These are phyloP conservation scores for Penicillium decumbens DNA, from an alignment of 2,329 filamentous ascomycete genomes.

Conservation along the genomic window DNA sequence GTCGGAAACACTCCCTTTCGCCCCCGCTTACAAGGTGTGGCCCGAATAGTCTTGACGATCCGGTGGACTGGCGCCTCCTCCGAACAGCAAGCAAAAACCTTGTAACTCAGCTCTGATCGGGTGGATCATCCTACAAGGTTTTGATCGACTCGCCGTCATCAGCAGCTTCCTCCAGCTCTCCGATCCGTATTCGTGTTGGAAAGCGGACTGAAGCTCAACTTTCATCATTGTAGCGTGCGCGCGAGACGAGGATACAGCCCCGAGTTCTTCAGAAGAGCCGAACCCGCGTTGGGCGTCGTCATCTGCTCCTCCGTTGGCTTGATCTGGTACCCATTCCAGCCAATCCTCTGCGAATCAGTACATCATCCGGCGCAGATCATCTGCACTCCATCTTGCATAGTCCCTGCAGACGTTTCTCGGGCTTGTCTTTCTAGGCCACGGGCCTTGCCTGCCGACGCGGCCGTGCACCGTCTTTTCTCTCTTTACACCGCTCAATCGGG, in stretches of 20 bases:
- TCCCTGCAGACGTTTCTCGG: slow-evolving; percentile 41
- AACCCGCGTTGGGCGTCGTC: slow-evolving; percentile 25
- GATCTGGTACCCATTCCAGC: slow-evolving; percentile 22
- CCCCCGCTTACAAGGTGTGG: neutral
- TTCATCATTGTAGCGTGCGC: neutral
- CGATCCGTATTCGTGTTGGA: neutral
- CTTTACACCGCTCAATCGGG: slow-evolving; percentile 11
- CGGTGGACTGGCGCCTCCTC: slow-evolving; percentile 3
- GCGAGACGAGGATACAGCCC: neutral
- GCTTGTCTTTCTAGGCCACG: slow-evolving; percentile 17
- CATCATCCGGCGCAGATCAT: slow-evolving; percentile 45
- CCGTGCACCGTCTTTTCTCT: slow-evolving; percentile 14
- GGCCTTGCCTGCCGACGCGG: slow-evolving; percentile 21
- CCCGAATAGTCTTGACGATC: slow-evolving; percentile 6
- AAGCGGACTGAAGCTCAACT: neutral
- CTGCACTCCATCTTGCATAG: slow-evolving; percentile 46
- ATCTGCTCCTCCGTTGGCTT: slow-evolving; percentile 32
- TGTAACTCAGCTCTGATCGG: neutral
- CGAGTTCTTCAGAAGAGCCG: neutral
- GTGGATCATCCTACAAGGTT: slow-evolving; percentile 13
- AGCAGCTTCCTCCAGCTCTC: neutral
- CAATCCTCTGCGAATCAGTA: slow-evolving; percentile 17
- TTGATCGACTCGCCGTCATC: slow-evolving; percentile 7
- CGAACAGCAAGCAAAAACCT: slow-evolving; percentile 4
- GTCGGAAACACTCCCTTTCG: slow-evolving; percentile 1